Evolutionary conservation across 148 eudicot genomes (phyloP), one percentile per base, ranked within the genome.

Genomic region (Diospyros lotus): DNA sequence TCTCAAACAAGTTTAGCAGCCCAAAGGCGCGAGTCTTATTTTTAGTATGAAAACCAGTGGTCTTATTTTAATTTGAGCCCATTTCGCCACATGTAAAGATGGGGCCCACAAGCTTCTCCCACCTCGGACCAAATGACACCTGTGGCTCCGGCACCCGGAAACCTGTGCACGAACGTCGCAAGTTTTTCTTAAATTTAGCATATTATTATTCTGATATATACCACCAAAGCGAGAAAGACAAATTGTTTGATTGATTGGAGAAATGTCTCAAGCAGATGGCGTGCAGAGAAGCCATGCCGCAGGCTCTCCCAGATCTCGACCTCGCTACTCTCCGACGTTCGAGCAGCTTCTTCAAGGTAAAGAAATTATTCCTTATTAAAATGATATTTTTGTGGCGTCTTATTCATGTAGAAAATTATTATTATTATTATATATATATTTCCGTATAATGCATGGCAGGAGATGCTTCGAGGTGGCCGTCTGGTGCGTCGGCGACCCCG

Each of bases 271-370:
- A 80, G 55, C 84, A 18, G 85, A 89, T 55, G 79, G 80, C 76
- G 66, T 80, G 58, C 76, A 17, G 63, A 78, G 73, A 58, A 70
- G 64, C 63, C 62, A 84, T 42, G 45, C 68, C 14, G 58, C 82
- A 5, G 82, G 66, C 72, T 80, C 80, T 41, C 81, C 78, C 5
- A 71, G 17, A 73, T 75, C 78, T 73, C 82, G 59, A 41, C 46
- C 65, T 79, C 72, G 44, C 8, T 28, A 50, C 41, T 78, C 87
- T 67, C 84, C 86, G 5, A 87, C 89, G 59, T 76, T 78, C 43
- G 87, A 88, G 78, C 94, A 90, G 73, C 83, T 81, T 72, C 80
- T 88, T 38, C 87, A 77, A 64, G 85, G 98, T 91, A 82, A 28
- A 28, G 28, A 28, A 28, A 28, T 28, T 28, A 28, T 28, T 28